A percentile compares a stretch with the other conserved stretches of the same genome.
These are phyloP conservation scores for Citrus hindsii DNA, from an alignment of 345 rosid genomes.

Conservation along the genomic window DNA sequence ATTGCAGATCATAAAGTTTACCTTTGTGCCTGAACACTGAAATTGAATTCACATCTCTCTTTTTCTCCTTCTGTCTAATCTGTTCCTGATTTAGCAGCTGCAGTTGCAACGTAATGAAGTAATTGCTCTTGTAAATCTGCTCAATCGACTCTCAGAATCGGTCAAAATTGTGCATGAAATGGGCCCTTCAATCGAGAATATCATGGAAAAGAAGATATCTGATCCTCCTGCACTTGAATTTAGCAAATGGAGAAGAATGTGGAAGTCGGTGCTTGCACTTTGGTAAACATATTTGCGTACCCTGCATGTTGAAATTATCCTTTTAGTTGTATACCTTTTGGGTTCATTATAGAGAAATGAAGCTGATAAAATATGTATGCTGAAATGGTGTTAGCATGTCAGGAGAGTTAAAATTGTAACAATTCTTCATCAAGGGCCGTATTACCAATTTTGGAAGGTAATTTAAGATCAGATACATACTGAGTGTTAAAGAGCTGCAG, in stretches of 20 bases:
- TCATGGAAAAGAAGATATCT: slow-evolving; percentile 30
- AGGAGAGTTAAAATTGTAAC: slow-evolving; percentile 14
- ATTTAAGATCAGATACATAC: not conserved
- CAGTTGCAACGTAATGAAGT: slow-evolving; percentile 76
- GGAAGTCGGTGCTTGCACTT: slow-evolving; percentile 18
- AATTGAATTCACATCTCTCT: slow-evolving; percentile 1
- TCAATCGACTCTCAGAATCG: slow-evolving; percentile 67
- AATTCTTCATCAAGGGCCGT: not conserved
- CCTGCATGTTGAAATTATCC: not conserved
- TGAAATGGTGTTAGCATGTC: slow-evolving; percentile 8
- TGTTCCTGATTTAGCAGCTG: slow-evolving; percentile 31
- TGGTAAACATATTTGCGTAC: slow-evolving; percentile 20
- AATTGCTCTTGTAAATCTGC: slow-evolving; percentile 74
- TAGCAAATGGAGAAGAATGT: slow-evolving; percentile 22
- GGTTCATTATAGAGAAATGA: not conserved
- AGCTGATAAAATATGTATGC: not conserved
- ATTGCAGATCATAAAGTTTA: slow-evolving; percentile 7
- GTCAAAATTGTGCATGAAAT: slow-evolving; percentile 55
- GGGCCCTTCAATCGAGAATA: slow-evolving; percentile 45
- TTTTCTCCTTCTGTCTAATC: not conserved
- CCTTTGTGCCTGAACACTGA: not conserved
- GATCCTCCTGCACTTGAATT: slow-evolving; percentile 8
- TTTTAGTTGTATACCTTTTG: not conserved
- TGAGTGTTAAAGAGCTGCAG: slow-evolving; percentile 5
- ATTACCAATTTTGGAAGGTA: not conserved